Percentiles rank a stretch among this genome's conserved stretches.
Evolutionary conservation across 345 rosid genomes (phyloP).

Genomic region (Brassica carinata): DNA sequence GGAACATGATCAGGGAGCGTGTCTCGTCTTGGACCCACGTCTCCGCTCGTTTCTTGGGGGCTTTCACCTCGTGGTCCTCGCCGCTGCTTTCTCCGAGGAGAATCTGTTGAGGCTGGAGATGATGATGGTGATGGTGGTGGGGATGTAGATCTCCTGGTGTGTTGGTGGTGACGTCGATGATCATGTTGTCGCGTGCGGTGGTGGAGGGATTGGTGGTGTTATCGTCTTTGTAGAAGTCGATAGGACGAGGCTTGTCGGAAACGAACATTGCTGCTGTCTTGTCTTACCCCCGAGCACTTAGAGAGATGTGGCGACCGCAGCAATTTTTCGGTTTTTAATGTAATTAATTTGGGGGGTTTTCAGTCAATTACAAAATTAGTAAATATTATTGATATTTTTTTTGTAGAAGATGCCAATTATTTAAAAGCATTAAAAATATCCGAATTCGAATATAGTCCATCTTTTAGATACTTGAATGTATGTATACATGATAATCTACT

Average conservation of each 20-base stretch:
- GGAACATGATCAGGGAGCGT: slow-evolving; percentile 68
- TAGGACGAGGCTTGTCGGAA: slow-evolving; percentile 80
- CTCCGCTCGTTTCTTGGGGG: slow-evolving; percentile 97
- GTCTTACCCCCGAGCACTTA: neutral
- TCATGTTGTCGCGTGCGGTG: slow-evolving; percentile 69
- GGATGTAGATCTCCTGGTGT: slow-evolving; percentile 54
- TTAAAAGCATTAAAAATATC: neutral
- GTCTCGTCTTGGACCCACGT: slow-evolving; percentile 99
- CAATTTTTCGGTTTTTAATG: neutral
- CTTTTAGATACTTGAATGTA: too few species aligned
- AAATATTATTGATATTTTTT: too few species aligned
- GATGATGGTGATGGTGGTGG: slow-evolving; percentile 36
- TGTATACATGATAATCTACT: neutral
- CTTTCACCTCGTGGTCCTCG: slow-evolving; percentile 76
- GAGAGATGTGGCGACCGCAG: slow-evolving; percentile 5
- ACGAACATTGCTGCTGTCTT: slow-evolving; percentile 54
- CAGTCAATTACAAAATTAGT: neutral
- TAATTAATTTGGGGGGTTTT: neutral
- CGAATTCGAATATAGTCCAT: too few species aligned
- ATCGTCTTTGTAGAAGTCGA: slow-evolving; percentile 71
- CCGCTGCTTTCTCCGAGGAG: slow-evolving; percentile 86
- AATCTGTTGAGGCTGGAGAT: slow-evolving; percentile 55
- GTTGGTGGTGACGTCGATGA: slow-evolving; percentile 72
- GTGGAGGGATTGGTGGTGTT: slow-evolving; percentile 48
- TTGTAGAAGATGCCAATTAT: neutral